phyloP scores from a whole-genome alignment of 2,329 filamentous ascomycete genomes.

The Fusarium sp. region DNA sequence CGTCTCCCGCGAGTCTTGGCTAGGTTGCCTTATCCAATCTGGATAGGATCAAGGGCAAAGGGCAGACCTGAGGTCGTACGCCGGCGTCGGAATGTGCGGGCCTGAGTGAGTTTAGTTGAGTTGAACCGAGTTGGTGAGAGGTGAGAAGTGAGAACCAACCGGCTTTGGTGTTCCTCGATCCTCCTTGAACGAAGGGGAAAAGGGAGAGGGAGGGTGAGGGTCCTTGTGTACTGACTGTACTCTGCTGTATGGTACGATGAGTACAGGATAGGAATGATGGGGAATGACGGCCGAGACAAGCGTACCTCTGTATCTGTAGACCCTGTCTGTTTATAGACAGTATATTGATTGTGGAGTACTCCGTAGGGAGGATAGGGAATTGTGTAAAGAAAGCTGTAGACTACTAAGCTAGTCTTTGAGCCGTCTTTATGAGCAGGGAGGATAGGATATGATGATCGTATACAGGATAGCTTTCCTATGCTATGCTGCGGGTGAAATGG shows the following conservation, averaged over 20 bases:
- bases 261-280: conserved; percentile 38
- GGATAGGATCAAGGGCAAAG: conserved; percentile 44
- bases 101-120: conserved; percentile 14
- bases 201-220: conserved; percentile 47
- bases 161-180: conserved; percentile 36
- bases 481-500: background rate
- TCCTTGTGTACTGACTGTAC: background rate
- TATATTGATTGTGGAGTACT: background rate
- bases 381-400: conserved; percentile 26
- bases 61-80: conserved; percentile 33
- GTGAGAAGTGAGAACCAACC: background rate
- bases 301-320: background rate
- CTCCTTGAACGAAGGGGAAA: conserved; percentile 45
- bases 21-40: background rate
- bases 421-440: conserved; percentile 22
- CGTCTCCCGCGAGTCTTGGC: conserved; percentile 34
- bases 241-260: background rate
- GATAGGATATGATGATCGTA: background rate
- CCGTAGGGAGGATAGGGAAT: conserved; percentile 5
- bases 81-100: conserved; percentile 45
- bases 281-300: conserved; percentile 54
- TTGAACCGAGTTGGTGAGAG: conserved; percentile 3
- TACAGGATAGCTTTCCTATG: conserved; percentile 7
- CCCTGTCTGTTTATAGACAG: conserved; percentile 13
- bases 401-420: conserved; percentile 14